Base-by-base conservation (phyloP, 106 monocot genomes). In the Ottelia alismoides region DNA sequence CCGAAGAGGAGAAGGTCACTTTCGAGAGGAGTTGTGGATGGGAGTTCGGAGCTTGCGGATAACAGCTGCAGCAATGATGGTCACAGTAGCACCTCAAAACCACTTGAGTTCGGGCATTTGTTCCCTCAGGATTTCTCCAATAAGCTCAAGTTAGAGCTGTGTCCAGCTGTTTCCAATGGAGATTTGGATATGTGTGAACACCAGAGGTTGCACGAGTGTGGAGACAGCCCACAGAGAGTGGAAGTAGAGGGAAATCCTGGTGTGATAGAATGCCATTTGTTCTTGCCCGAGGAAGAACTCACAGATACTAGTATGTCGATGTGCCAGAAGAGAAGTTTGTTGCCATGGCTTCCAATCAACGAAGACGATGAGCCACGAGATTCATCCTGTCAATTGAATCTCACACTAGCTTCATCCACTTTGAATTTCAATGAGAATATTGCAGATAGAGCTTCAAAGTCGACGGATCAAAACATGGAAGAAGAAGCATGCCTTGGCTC, bases 401-500 rank as follows among this genome's bases (percentile, higher is more conserved):
- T 90, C 19, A 77, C 84, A 6, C 74, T 90, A 24, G 83, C 83
- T 52, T 83, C 83, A 25, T 54, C 65, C 27, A 45, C 67, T 2
- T 60, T 79, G 70, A 82, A 87, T 58, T 48, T 69, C 21, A 71
- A 74, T 25, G 64, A 44, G 2, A 55, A n/a, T 43, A 27, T 45
- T 46, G 30, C 55, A 1, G 26, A 22, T 24, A 62, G 65, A 35
- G 63, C 26, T 50, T 31, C 40, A 31, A 61, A 27, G 22, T 52
- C 54, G 9, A n/a, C 45, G 11, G 43, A 66, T 11, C 49, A 52
- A 0, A 68, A 52, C 23, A 53, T 19, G 12, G 71, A n/a, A 1
- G 27, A 51, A 49, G 47, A 18, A 24, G 31, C 11, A 49, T 66
- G 50, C 12, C 30, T 30, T n/a, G 28, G 56, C 3, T 22, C 44